These are phyloP conservation scores for Metschnikowia dekortorum DNA, from an alignment of 805 yeast genomes.

Conservation along the genomic window DNA sequence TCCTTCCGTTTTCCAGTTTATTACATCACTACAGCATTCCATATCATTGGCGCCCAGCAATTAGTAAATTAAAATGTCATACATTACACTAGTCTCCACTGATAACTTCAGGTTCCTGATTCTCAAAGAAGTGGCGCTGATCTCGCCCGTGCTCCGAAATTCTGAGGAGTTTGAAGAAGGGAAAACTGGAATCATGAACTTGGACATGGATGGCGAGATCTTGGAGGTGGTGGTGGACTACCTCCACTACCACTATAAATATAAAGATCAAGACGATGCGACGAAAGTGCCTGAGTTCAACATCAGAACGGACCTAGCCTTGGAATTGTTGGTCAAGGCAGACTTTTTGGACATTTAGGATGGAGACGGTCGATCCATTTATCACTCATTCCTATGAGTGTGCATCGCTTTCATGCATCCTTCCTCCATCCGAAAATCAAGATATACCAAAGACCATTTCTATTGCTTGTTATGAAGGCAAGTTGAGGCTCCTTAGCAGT, in stretches of 20 bases:
- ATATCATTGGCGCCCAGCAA: too few relatives aligned
- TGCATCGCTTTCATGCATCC: too few relatives aligned
- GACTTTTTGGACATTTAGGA: conserved; percentile 66
- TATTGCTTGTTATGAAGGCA: too few relatives aligned
- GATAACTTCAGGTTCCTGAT: conserved; percentile 65
- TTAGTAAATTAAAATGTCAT: conserved; percentile 12
- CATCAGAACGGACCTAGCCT: conserved; percentile 89
- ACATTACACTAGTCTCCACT: conserved; percentile 65
- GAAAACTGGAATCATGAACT: conserved; percentile 51
- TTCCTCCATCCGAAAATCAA: too few relatives aligned
- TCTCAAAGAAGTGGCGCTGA: conserved; percentile 68
- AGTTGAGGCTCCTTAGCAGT: too few relatives aligned
- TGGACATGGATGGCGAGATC: conserved; percentile 65
- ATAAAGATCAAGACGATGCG: conserved; percentile 46
- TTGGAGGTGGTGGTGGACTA: conserved; percentile 83
- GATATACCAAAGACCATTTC: too few relatives aligned
- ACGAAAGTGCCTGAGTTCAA: conserved; percentile 79
- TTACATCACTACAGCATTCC: too few relatives aligned
- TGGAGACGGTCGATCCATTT: background rate
- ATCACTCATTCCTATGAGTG: too few relatives aligned
- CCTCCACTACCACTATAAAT: conserved; percentile 67
- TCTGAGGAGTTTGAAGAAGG: conserved; percentile 54
- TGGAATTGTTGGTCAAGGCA: conserved; percentile 88
- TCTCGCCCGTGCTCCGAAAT: conserved; percentile 57
- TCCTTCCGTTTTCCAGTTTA: too few relatives aligned